Evolutionary conservation across 129 eudicot genomes (phyloP).

Genomic region (Helianthus tuberosus): DNA sequence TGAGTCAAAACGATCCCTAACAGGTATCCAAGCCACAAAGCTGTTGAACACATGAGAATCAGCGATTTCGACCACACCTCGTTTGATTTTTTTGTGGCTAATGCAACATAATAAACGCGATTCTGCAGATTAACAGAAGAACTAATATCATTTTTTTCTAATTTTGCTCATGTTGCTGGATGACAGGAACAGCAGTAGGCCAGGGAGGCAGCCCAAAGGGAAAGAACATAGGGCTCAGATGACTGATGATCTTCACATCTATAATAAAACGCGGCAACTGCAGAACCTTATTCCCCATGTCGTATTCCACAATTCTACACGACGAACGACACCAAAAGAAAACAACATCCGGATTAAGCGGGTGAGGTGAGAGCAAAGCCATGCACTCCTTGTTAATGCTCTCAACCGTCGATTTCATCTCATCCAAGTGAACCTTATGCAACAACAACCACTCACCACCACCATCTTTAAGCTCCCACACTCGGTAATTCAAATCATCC

Average conservation of each 20-base stretch:
- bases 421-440: constrained; percentile 36
- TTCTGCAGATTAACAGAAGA: no score
- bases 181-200: constrained; percentile 26
- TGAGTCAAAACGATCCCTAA: no score
- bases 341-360: constrained; percentile 22
- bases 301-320: constrained; percentile 34
- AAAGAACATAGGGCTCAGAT: constrained; percentile 33
- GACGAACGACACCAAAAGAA: constrained; percentile 37
- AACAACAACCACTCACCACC: constrained; percentile 30
- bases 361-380: constrained; percentile 27
- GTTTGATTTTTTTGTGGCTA: not conserved
- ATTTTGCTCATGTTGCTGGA: constrained; percentile 17
- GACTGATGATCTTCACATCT: constrained; percentile 23
- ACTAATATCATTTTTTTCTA: not conserved
- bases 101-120: no score
- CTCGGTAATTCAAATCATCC: constrained; percentile 28
- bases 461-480: constrained; percentile 32
- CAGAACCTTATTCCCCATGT: constrained; percentile 25
- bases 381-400: constrained; percentile 24
- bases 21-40: not conserved
- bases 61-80: not conserved
- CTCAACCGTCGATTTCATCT: constrained; percentile 22
- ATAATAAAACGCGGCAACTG: constrained; percentile 23
- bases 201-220: constrained; percentile 35
- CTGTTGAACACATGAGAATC: not conserved